These are phyloP conservation scores for Cornus suecica DNA, from an alignment of 148 eudicot species.

Conservation along the genomic window DNA sequence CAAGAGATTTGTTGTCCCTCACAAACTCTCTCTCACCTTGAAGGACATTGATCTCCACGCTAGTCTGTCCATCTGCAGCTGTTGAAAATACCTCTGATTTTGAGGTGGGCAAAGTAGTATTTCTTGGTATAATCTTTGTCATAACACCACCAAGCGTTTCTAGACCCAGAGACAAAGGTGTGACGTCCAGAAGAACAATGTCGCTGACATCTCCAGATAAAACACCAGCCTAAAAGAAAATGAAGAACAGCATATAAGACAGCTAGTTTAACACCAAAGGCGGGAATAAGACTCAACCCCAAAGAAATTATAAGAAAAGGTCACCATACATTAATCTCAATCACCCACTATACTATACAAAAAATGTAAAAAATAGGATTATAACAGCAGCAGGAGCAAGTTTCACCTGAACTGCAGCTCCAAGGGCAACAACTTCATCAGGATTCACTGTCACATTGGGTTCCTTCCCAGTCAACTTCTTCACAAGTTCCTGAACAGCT, in stretches of 20 bases:
- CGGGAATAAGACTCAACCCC: neutral
- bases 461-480: constrained; percentile 84
- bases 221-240: constrained; percentile 68
- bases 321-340: neutral
- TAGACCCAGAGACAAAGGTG: constrained; percentile 84
- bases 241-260: neutral
- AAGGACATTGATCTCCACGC: constrained; percentile 91
- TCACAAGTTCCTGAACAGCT: constrained; percentile 87
- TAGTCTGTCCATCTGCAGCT: constrained; percentile 97
- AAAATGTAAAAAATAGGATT: too few species aligned
- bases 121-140: constrained; percentile 96
- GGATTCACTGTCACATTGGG: constrained; percentile 96
- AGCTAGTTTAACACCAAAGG: neutral
- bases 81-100: constrained; percentile 97
- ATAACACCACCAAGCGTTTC: constrained; percentile 97
- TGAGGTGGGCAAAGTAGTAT: constrained; percentile 89
- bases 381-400: neutral
- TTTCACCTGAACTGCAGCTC: constrained; percentile 94
- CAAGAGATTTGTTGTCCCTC: constrained; percentile 89
- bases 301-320: neutral
- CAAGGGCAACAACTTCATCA: constrained; percentile 99
- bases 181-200: constrained; percentile 79
- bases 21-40: constrained; percentile 96
- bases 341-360: too few species aligned
- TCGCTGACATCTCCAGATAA: constrained; percentile 93